Evolutionary conservation across 1,284 basidiomycete genomes (phyloP).

Genomic region (Phylloporus sp.): DNA sequence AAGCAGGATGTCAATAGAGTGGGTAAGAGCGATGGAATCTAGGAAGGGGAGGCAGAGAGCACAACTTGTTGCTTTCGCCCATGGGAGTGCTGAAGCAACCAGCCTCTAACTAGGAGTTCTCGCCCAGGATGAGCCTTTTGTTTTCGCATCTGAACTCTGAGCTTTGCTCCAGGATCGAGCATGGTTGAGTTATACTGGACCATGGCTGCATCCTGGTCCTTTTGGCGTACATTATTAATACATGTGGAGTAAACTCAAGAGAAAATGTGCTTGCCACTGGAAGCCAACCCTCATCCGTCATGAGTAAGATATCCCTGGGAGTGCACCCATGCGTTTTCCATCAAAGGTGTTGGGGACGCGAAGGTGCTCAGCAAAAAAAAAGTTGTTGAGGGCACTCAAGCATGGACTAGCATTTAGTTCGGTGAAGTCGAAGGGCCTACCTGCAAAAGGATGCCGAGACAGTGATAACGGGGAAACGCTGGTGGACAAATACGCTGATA

Average conservation of each 20-base stretch:
- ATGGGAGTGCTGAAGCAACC: slow-evolving; percentile 39
- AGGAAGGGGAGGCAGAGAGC: no score
- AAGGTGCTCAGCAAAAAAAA: no score
- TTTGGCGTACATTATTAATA: slow-evolving; percentile 49
- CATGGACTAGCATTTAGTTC: no score
- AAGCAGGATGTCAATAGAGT: neutral
- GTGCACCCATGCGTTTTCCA: slow-evolving; percentile 48
- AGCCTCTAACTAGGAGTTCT: slow-evolving; percentile 42
- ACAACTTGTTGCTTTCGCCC: slow-evolving; percentile 6
- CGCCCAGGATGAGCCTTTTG: slow-evolving; percentile 43
- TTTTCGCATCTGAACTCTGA: slow-evolving; percentile 46
- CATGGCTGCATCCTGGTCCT: slow-evolving; percentile 43
- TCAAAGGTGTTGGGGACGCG: slow-evolving; percentile 42
- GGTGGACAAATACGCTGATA: no score
- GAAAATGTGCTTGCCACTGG: slow-evolving; percentile 71
- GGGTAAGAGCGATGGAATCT: neutral
- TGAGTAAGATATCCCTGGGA: slow-evolving; percentile 57
- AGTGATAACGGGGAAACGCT: no score
- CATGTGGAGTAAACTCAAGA: slow-evolving; percentile 67
- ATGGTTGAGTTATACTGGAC: slow-evolving; percentile 57
- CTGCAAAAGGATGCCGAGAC: no score
- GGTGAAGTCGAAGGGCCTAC: no score
- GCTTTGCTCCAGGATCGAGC: slow-evolving; percentile 53
- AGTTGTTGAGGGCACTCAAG: no score
- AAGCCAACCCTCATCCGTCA: slow-evolving; percentile 54